Evolutionary conservation across 2,329 filamentous ascomycete genomes (phyloP).

Genomic region (Aspergillus fumigatiaffinis): DNA sequence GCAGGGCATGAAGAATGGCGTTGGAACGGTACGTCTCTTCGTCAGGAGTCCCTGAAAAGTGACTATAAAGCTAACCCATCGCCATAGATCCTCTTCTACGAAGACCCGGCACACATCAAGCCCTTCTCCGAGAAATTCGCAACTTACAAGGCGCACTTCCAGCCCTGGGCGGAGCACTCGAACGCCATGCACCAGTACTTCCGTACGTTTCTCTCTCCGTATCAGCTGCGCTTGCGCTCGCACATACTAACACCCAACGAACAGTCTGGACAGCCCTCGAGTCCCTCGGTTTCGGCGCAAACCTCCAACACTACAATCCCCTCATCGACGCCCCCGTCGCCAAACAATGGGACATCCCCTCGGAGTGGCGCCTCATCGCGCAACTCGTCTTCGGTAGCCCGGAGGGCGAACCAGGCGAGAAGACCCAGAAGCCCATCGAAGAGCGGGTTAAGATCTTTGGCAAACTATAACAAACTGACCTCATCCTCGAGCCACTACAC

Average conservation of each 20-base stretch:
- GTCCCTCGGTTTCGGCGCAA: constrained; percentile 78
- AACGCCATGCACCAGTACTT: constrained; percentile 78
- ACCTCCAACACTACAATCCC: constrained; percentile 92
- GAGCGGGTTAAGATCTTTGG: constrained; percentile 64
- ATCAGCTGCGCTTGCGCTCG: neutral
- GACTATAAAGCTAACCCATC: too few species aligned
- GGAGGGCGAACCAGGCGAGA: constrained; percentile 55
- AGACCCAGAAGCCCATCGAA: constrained; percentile 62
- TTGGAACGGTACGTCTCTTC: constrained; percentile 62
- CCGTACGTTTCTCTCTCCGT: constrained; percentile 27
- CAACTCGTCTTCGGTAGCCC: constrained; percentile 77
- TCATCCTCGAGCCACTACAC: neutral
- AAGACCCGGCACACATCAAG: constrained; percentile 66
- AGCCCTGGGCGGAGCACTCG: constrained; percentile 69
- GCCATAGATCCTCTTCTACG: constrained; percentile 70
- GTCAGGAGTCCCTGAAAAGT: constrained; percentile 28
- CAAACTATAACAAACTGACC: constrained; percentile 10
- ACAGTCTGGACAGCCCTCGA: constrained; percentile 75
- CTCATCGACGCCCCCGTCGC: constrained; percentile 71
- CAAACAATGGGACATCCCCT: constrained; percentile 65
- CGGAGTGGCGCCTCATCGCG: constrained; percentile 70
- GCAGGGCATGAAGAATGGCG: constrained; percentile 62
- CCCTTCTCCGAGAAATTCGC: constrained; percentile 65
- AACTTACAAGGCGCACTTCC: constrained; percentile 75
- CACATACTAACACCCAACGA: neutral